These are phyloP conservation scores for Suillus variegatus DNA, from an alignment of 768 basidiomycete species.

Conservation along the genomic window DNA sequence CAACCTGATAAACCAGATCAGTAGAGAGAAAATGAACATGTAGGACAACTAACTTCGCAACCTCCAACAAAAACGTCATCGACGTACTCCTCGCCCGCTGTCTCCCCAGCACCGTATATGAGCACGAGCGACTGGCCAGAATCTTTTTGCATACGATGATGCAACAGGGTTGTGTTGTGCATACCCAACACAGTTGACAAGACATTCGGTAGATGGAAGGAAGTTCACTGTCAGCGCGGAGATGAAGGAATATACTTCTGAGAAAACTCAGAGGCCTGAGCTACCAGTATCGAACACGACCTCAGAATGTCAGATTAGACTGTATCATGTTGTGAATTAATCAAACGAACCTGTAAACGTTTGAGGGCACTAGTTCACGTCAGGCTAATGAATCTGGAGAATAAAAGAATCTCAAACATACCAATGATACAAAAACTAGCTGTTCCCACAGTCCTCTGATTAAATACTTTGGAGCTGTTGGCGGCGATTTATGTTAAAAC, in stretches of 20 bases:
- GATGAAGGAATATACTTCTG: too few species aligned
- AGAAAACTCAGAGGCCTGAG: slow-evolving; percentile 37
- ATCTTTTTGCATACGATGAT: slow-evolving; percentile 27
- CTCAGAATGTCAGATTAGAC: too few species aligned
- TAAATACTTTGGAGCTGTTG: too few species aligned
- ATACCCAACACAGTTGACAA: slow-evolving; percentile 26
- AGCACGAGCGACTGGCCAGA: slow-evolving; percentile 23
- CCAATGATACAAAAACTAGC: too few species aligned
- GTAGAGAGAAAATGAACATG: not conserved
- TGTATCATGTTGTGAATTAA: too few species aligned
- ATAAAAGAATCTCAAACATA: too few species aligned
- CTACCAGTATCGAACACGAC: slow-evolving; percentile 51
- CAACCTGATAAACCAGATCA: too few species aligned
- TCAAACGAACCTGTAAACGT: too few species aligned
- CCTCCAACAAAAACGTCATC: slow-evolving; percentile 40
- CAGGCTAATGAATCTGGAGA: too few species aligned
- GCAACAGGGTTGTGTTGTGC: slow-evolving; percentile 21
- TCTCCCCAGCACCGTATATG: slow-evolving; percentile 40
- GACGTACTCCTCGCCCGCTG: slow-evolving; percentile 31
- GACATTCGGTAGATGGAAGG: slow-evolving; percentile 29
- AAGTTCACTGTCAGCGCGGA: not conserved
- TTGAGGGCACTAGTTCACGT: too few species aligned
- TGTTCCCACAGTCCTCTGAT: too few species aligned
- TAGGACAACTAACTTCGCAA: slow-evolving; percentile 23
- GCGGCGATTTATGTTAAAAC: too few species aligned